These are phyloP conservation scores for Apophysomyces elegans DNA, from an alignment of 371 early-diverging fungal genomes.

Conservation along the genomic window DNA sequence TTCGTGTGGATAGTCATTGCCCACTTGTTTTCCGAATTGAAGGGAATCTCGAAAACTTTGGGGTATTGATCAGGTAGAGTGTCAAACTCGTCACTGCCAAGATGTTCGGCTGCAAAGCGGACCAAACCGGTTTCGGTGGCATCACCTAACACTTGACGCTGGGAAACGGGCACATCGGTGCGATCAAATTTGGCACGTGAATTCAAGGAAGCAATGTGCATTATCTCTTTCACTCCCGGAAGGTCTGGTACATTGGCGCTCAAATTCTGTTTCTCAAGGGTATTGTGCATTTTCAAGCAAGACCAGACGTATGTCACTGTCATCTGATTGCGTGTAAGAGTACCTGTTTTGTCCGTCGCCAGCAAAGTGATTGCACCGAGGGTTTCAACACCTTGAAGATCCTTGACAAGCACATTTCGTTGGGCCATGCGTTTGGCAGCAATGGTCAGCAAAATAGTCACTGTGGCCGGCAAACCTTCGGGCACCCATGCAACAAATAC, in stretches of 20 bases:
- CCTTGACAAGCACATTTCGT: slow-evolving; percentile 91
- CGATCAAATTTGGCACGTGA: slow-evolving; percentile 87
- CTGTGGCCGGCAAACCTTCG: slow-evolving; percentile 89
- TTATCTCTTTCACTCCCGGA: slow-evolving; percentile 72
- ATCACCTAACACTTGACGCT: slow-evolving; percentile 46
- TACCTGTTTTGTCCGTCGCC: slow-evolving; percentile 97
- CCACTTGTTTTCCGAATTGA: slow-evolving; percentile 96
- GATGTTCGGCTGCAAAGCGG: slow-evolving; percentile 69
- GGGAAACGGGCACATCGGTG: slow-evolving; percentile 78
- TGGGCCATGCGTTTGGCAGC: slow-evolving; percentile 94
- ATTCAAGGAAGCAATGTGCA: slow-evolving; percentile 77
- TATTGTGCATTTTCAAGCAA: slow-evolving; percentile 65
- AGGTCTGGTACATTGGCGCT: slow-evolving; percentile 17
- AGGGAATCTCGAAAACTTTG: slow-evolving; percentile 92
- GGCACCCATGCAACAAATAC: slow-evolving; percentile 91
- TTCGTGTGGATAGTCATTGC: slow-evolving; percentile 84
- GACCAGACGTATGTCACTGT: slow-evolving; percentile 91
- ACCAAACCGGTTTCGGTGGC: slow-evolving; percentile 84
- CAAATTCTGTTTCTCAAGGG: slow-evolving; percentile 42
- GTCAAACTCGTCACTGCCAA: slow-evolving; percentile 7
- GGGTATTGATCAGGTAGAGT: slow-evolving; percentile 24
- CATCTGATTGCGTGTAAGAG: slow-evolving; percentile 96
- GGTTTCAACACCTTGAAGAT: slow-evolving; percentile 94
- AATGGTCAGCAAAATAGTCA: slow-evolving; percentile 87
- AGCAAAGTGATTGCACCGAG: slow-evolving; percentile 93